Conservation (phyloP, 805 yeast species). For the Phaffomyces antillensis region DNA sequence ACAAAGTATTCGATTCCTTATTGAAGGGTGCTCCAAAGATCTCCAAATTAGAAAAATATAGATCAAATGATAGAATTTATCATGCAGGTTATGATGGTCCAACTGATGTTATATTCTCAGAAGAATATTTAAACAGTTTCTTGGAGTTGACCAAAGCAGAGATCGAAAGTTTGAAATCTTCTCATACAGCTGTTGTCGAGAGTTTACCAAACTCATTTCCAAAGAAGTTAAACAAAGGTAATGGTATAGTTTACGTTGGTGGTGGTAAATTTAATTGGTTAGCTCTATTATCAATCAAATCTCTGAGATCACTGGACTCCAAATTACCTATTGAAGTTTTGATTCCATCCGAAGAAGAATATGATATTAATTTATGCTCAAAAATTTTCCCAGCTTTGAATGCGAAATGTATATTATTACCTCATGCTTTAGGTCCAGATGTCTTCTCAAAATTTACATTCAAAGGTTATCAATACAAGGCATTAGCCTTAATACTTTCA, state of each 20-base stretch:
- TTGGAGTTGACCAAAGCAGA: constrained; percentile 39
- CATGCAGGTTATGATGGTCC: constrained; percentile 45
- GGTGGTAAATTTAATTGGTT: constrained; percentile 56
- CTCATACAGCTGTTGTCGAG: constrained; percentile 41
- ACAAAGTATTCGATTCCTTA: constrained; percentile 34
- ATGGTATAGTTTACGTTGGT: constrained; percentile 60
- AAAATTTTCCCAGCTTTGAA: constrained; percentile 51
- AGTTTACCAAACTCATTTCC: constrained; percentile 43
- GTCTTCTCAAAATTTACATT: constrained; percentile 45
- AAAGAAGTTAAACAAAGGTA: constrained; percentile 38
- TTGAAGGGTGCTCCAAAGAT: constrained; percentile 40
- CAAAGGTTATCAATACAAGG: constrained; percentile 59
- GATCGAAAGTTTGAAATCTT: constrained; percentile 33
- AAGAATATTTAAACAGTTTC: constrained; percentile 43
- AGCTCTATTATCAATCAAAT: constrained; percentile 41
- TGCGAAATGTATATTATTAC: constrained; percentile 59
- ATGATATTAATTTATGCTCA: constrained; percentile 60
- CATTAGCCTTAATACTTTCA: constrained; percentile 62
- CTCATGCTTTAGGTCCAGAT: constrained; percentile 51
- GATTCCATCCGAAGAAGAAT: constrained; percentile 58
- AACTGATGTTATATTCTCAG: constrained; percentile 39
- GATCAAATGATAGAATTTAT: constrained; percentile 39
- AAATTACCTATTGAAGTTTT: constrained; percentile 65
- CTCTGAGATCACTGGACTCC: constrained; percentile 42
- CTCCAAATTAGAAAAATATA: constrained; percentile 35